Evolutionary conservation across 352 stramenopile genomes (phyloP).

Genomic region (Peronospora destructor): DNA sequence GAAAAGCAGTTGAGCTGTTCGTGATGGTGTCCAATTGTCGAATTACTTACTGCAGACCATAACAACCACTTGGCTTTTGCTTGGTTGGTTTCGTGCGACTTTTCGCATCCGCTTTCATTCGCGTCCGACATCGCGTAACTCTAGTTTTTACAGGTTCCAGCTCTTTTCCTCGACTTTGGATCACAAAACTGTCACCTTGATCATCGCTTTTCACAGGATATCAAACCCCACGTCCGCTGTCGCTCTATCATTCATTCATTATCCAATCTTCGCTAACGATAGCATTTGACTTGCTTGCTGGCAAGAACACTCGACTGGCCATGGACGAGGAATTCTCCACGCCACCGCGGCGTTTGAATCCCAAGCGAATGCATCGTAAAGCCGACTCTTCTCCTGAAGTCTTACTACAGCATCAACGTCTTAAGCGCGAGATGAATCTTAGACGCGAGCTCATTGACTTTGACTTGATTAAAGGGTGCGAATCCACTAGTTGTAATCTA

Average conservation of each 20-base stretch:
- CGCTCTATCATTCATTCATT: too few species aligned
- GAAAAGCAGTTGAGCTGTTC: too few species aligned
- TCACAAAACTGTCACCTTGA: neutral
- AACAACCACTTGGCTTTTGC: too few species aligned
- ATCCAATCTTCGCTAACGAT: conserved; percentile 25
- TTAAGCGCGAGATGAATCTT: conserved; percentile 56
- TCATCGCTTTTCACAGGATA: conserved; percentile 12
- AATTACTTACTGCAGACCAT: neutral
- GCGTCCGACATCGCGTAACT: neutral
- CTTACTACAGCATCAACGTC: conserved; percentile 31
- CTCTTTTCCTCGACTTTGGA: neutral
- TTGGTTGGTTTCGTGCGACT: conserved; percentile 15
- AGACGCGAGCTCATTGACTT: conserved; percentile 81
- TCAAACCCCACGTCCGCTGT: conserved; percentile 4
- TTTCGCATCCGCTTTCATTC: conserved; percentile 19
- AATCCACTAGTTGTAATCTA: neutral
- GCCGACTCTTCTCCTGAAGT: conserved; percentile 34
- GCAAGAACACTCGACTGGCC: conserved; percentile 4
- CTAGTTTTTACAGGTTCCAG: conserved; percentile 5
- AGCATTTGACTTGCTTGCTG: neutral
- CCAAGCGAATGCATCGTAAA: conserved; percentile 47
- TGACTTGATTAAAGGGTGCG: conserved; percentile 79
- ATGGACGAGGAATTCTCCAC: conserved; percentile 36
- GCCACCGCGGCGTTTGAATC: conserved; percentile 16
- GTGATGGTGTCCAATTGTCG: neutral